phyloP scores from a whole-genome alignment of 495 filamentous ascomycete genomes.

The Neurospora sp. region DNA sequence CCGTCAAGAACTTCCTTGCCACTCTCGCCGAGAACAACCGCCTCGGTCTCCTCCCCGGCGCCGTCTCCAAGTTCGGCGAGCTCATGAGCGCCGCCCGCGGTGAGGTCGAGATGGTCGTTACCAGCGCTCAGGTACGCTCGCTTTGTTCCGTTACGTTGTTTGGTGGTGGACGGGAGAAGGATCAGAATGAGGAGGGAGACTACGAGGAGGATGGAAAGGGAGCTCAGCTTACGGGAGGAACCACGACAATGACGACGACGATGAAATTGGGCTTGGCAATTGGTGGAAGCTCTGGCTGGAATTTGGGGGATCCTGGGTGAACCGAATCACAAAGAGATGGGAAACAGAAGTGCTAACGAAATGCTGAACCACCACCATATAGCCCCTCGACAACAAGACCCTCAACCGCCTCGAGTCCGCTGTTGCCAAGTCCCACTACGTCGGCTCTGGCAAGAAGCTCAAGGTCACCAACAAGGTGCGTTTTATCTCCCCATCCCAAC shows the following conservation, averaged over 20 bases:
- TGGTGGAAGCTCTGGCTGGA: not conserved
- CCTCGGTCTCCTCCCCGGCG: slow-evolving; percentile 65
- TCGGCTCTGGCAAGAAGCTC: slow-evolving; percentile 90
- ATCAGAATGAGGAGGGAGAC: not conserved
- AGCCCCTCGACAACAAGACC: slow-evolving; percentile 84
- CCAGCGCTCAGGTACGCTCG: slow-evolving; percentile 69
- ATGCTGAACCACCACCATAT: slow-evolving; percentile 1
- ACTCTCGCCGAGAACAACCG: slow-evolving; percentile 95
- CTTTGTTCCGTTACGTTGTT: not conserved
- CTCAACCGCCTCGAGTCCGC: slow-evolving; percentile 76
- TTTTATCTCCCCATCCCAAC: slow-evolving; percentile 2
- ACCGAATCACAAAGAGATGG: not conserved
- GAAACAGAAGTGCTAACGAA: not conserved
- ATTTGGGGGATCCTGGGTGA: not conserved
- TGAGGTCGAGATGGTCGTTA: slow-evolving; percentile 87
- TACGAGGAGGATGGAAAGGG: not conserved
- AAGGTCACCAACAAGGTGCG: slow-evolving; percentile 86
- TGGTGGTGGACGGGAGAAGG: not conserved
- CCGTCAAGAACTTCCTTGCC: slow-evolving; percentile 85
- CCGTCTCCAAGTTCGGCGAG: slow-evolving; percentile 76
- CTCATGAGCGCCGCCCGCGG: slow-evolving; percentile 84
- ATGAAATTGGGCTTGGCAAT: not conserved
- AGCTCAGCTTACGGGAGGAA: not conserved
- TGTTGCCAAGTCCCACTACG: slow-evolving; percentile 78
- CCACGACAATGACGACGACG: not conserved